Base-by-base conservation (phyloP, 1,284 basidiomycete species). In the Cerrena zonata region DNA sequence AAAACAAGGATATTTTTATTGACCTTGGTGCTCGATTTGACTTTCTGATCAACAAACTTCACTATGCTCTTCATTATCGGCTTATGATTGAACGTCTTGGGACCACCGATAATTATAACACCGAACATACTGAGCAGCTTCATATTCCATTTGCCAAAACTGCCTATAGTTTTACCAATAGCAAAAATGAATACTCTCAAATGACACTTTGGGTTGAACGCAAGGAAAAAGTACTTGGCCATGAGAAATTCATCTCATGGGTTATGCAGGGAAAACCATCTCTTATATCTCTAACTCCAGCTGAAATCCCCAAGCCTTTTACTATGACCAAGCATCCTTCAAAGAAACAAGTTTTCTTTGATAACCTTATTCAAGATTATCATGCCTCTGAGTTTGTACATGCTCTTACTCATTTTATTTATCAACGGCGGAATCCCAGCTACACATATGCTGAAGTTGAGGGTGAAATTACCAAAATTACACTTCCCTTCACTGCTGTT, bases 171-270 rank as follows among this genome's bases (percentile, higher is more conserved):
- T 59, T 65, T 1, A 62, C 62, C 3, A 69, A 69, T 51, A 56
- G 55, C 12, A 65, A 65, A 39, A 61, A 70, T 26, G 64, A 70
- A 39, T 63, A 61, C 27, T 15, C 55, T 1, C 68, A 69, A 47
- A 72, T 71, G 69, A 65, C 64, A 0, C 24, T 50, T 0, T 71
- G 70, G 70, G 55, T 71, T 0, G 56, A 67, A 36, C 54, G 61
- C 0, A 55, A 54, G n/a, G 68, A 69, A 52, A 67, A 67, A 53
- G 51, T 67, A 7, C 7, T 57, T 3, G 51, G 48, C 2, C 61
- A 67, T 48, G 53, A 47, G 1, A 56, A 54, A 11, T 64, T 55
- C 45, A 48, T 67, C 22, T 2, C 45, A 10, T 65, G 64, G 63
- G 41, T 52, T 13, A 49, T 54, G 2, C 18, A 18, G 15, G 57